These are phyloP conservation scores for Endothia cerciana DNA, from an alignment of 2,329 filamentous ascomycete species.

Conservation along the genomic window DNA sequence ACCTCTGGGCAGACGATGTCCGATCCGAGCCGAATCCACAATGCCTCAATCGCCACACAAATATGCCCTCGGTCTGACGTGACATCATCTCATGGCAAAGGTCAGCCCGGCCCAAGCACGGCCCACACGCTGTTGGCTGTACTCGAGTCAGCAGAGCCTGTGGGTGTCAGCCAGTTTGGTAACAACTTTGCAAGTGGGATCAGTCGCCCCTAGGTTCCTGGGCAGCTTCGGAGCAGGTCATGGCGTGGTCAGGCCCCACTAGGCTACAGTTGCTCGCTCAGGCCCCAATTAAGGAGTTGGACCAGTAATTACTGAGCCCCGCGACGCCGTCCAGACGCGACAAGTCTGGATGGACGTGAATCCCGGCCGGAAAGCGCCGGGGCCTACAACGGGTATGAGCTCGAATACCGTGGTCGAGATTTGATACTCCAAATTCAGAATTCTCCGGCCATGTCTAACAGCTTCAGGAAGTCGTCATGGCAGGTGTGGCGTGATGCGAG, in stretches of 20 bases:
- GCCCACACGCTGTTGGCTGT: not conserved
- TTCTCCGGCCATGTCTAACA: not conserved
- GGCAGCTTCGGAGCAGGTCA: not conserved
- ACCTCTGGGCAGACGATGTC: not conserved
- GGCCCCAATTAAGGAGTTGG: not conserved
- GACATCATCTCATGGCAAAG: slow-evolving; percentile 1
- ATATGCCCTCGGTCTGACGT: too few species aligned
- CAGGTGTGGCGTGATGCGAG: slow-evolving; percentile 12
- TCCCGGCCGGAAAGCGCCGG: slow-evolving; percentile 20
- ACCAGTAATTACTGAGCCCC: slow-evolving; percentile 9
- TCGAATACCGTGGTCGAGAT: not conserved
- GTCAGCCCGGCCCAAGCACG: slow-evolving; percentile 7
- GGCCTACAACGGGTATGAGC: slow-evolving; percentile 15
- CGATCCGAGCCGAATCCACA: not conserved
- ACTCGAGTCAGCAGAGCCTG: slow-evolving; percentile 26
- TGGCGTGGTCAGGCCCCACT: not conserved
- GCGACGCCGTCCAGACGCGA: slow-evolving; percentile 26
- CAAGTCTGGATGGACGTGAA: slow-evolving; percentile 23
- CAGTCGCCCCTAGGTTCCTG: not conserved
- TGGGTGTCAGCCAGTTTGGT: slow-evolving; percentile 3
- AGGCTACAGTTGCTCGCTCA: not conserved
- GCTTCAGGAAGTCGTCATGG: not conserved
- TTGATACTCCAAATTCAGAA: not conserved
- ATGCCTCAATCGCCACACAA: not conserved
- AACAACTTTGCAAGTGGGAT: slow-evolving; percentile 1